Percentiles rank a stretch among this genome's conserved stretches.
These are phyloP conservation scores for Coemansia sp. DNA, from an alignment of 192 early-diverging fungal species.

Conservation along the genomic window DNA sequence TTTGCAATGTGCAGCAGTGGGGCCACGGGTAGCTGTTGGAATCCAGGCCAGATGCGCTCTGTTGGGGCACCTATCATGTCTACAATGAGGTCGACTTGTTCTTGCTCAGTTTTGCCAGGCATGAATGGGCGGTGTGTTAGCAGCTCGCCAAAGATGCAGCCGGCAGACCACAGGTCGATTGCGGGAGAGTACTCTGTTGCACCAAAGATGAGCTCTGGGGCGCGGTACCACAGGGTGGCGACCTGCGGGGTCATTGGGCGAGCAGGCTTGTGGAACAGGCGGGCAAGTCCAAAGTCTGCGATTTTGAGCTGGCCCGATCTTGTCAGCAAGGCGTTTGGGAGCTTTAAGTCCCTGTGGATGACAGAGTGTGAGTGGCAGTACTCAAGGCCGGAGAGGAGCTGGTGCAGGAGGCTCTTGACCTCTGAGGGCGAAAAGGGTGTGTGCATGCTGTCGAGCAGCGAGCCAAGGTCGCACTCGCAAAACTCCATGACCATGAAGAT, in stretches of 20 bases:
- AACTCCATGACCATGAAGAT: constrained; percentile 92
- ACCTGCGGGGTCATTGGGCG: constrained; percentile 79
- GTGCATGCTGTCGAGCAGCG: constrained; percentile 26
- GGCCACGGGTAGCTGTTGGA: constrained; percentile 62
- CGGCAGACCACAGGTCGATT: constrained; percentile 71
- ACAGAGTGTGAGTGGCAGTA: constrained; percentile 68
- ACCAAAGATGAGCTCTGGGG: constrained; percentile 77
- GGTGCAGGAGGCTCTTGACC: constrained; percentile 71
- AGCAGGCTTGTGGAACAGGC: constrained; percentile 59
- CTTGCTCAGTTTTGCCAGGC: constrained; percentile 76
- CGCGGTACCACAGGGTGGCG: constrained; percentile 84
- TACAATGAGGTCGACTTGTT: constrained; percentile 73
- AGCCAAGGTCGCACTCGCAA: constrained; percentile 61
- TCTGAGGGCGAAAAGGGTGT: constrained; percentile 24
- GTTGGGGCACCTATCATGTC: constrained; percentile 75
- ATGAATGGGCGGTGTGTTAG: constrained; percentile 69
- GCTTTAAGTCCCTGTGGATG: constrained; percentile 74
- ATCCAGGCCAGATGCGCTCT: constrained; percentile 76
- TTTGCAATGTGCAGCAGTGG: constrained; percentile 59
- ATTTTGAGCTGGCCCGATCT: constrained; percentile 70
- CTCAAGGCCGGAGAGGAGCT: constrained; percentile 66
- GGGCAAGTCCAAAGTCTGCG: constrained; percentile 80
- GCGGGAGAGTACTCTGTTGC: constrained; percentile 68
- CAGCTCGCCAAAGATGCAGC: constrained; percentile 84
- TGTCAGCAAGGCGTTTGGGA: constrained; percentile 73